Base-by-base conservation (phyloP, 306 rosid species). In the Neltuma alba region DNA sequence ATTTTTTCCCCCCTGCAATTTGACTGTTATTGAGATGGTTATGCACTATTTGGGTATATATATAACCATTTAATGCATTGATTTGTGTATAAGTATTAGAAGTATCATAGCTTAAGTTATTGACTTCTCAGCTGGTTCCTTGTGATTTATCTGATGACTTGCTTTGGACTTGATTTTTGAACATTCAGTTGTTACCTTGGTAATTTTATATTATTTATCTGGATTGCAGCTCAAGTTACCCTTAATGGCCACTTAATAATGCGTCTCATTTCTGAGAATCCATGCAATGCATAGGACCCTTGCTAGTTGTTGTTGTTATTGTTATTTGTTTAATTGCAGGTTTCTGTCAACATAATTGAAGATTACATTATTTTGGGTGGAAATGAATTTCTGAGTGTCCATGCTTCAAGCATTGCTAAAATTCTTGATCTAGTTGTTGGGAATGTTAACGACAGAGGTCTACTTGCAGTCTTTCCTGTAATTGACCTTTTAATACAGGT, bases 401-500 rank as follows among this genome's bases (percentile, higher is more conserved):
- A 92, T 88, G 95, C 92, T 71, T 76, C 97, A 50, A 87, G 79
- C 83, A 85, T 92, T 77, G 93, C 97, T 86, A 93, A 87, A 83
- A 88, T 91, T 88, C 91, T 94, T 83, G 99, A 94, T 86, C 77
- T 87, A 72, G 74, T 92, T 87, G 90, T 91, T 13, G 99, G 97
- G 77, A 92, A 91, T 91, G 99, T 94, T 83, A 94, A 89, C 69
- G 91, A 92, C 81, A 91, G 60, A 84, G 99, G 99, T 33, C 79
- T 94, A 63, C 89, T 91, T 80, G 90, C 97, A 66, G 79, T 86
- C 72, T 87, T 94, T 85, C 99, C 97, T 18, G 92, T 89, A 78
- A 83, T 94, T 88, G 97, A 92, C 79, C 86, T 90, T 82, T 89
- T 94, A 75, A 77, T 94, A 81, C 99, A 91, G 97, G 98, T 92